Evolutionary conservation across 257 asterid genomes (phyloP), one percentile per base, ranked within the genome.

Genomic region (Orobanche coerulescens): DNA sequence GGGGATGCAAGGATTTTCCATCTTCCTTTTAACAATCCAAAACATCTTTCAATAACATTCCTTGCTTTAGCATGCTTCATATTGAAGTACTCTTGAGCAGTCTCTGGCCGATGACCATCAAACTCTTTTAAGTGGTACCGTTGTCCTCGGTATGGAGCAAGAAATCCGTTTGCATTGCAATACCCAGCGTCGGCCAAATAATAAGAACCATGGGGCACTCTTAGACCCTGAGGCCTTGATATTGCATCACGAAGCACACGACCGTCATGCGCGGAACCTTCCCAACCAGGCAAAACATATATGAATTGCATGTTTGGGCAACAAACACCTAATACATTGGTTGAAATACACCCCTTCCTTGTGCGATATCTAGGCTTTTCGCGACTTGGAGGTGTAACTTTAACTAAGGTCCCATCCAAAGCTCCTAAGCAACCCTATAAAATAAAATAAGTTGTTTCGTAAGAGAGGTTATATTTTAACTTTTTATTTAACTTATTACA

Each of bases 191-290:
- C 58, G 11, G 10, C 33, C 34, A 51, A 51, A 0, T 51, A 51
- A 7, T 51, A 23, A 10, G 16, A 51, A 10, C 58, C 58, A 12
- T 51, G 8, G 23, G 9, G 11, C 2, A 20, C 28, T 49, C n/a
- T 50, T 23, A 50, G 25, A 50, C 57, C 57, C 19, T 50, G 31
- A 6, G 15, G 31, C 34, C 57, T 50, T 8, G 57, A 50, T 13
- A 50, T 50, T 9, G 57, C 57, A 50, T 50, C 57, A 19, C 57
- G 18, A 50, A 50, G 34, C 15, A 50, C 57, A 22, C 57, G 57
- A 22, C 57, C 31, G 20, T 50, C 57, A 50, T 50, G 34, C 20
- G 57, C 34, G 0, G 57, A 50, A 14, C 57, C 57, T 30, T 50
- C 34, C 31, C 31, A 49, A 8, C n/a, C 30, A 18, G 53, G 12